These are phyloP conservation scores for Penstemon newberryi DNA, from an alignment of 257 asterid genomes.

Conservation along the genomic window DNA sequence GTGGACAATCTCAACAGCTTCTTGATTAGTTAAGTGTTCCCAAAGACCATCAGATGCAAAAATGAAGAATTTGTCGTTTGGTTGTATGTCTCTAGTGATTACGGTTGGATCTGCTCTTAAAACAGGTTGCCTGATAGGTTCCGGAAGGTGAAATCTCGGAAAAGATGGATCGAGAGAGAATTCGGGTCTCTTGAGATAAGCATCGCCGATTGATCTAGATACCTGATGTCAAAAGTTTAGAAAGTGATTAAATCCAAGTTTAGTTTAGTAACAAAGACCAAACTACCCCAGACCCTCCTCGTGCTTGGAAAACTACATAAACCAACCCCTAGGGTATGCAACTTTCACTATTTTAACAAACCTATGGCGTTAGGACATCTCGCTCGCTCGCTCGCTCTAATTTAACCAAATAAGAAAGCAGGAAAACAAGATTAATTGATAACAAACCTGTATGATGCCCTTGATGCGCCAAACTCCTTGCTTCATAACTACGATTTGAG, in stretches of 20 bases:
- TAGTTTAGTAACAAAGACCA: no score
- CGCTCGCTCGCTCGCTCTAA: no score
- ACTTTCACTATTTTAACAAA: no score
- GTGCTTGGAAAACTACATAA: no score
- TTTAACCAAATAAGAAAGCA: not conserved
- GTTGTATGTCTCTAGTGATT: slow-evolving; percentile 39
- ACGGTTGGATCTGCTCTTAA: slow-evolving; percentile 75
- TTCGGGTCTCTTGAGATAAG: slow-evolving; percentile 78
- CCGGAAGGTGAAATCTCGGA: slow-evolving; percentile 60
- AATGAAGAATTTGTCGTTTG: slow-evolving; percentile 64
- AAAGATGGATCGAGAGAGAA: slow-evolving; percentile 53
- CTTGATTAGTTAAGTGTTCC: slow-evolving; percentile 71
- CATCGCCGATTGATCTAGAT: slow-evolving; percentile 87
- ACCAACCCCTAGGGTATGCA: no score
- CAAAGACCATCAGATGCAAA: slow-evolving; percentile 95
- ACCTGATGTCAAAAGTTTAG: slow-evolving; percentile 39
- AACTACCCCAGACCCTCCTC: no score
- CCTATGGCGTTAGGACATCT: no score
- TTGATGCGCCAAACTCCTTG: slow-evolving; percentile 75
- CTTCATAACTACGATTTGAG: slow-evolving; percentile 50
- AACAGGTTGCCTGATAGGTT: slow-evolving; percentile 60
- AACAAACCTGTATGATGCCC: slow-evolving; percentile 81
- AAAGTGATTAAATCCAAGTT: no score
- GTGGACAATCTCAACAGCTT: slow-evolving; percentile 75
- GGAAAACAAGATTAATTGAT: not conserved